Evolutionary conservation across 495 filamentous ascomycete genomes (phyloP).

Genomic region (Hypoxylon subgilvum): DNA sequence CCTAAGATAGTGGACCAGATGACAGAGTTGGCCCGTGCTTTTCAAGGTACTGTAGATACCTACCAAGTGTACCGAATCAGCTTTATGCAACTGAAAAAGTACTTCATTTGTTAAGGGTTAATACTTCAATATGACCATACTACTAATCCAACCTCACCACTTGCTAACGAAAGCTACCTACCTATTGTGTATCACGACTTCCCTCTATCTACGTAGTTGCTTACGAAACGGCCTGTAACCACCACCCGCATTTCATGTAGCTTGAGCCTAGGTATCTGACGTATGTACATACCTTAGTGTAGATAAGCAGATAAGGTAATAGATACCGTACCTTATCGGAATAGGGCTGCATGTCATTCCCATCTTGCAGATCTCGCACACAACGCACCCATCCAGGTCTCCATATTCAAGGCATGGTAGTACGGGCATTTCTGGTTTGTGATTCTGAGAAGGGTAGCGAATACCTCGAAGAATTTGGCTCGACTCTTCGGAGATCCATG

Average conservation of each 20-base stretch:
- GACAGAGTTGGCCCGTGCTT: neutral
- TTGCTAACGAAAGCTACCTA: no score
- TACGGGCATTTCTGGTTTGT: neutral
- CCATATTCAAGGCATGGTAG: conserved; percentile 17
- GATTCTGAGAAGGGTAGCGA: neutral
- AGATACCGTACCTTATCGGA: neutral
- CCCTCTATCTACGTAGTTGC: no score
- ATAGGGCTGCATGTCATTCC: conserved; percentile 34
- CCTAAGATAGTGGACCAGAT: neutral
- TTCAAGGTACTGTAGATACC: no score
- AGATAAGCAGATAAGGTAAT: neutral
- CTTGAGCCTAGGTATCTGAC: neutral
- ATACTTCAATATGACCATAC: no score
- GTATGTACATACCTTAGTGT: conserved; percentile 4
- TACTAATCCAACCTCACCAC: no score
- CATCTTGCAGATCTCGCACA: conserved; percentile 30
- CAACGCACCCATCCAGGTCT: conserved; percentile 7
- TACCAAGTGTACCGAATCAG: no score
- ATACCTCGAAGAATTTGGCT: neutral
- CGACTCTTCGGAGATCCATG: neutral
- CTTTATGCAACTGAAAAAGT: no score
- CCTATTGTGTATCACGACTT: no score
- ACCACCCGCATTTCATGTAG: neutral
- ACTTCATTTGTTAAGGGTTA: no score
- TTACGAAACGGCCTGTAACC: no score